A percentile compares a stretch with the other conserved stretches of the same genome.
phyloP scores from a whole-genome alignment of 2,329 filamentous ascomycete species.

The Ascochyta fabae region DNA sequence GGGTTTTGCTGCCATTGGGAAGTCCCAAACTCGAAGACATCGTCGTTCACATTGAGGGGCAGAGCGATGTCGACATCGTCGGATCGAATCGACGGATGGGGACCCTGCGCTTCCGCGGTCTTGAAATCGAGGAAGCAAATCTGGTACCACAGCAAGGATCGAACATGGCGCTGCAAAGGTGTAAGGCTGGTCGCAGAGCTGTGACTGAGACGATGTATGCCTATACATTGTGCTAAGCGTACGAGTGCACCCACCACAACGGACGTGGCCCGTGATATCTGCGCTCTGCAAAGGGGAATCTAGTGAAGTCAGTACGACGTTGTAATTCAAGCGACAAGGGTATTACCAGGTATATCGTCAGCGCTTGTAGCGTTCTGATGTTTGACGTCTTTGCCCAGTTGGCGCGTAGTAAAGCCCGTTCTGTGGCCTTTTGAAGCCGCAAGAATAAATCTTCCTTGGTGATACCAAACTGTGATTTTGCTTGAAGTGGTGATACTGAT shows the following conservation, averaged over 20 bases:
- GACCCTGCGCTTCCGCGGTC: conserved; percentile 48
- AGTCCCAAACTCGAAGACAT: conserved; percentile 47
- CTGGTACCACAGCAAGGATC: conserved; percentile 48
- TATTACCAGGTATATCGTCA: conserved; percentile 47
- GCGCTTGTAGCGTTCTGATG: conserved; percentile 46
- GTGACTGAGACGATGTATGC: conserved; percentile 46
- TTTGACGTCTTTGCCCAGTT: conserved; percentile 50
- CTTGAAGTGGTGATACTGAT: conserved; percentile 46
- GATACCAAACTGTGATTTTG: conserved; percentile 49
- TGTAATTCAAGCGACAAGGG: neutral
- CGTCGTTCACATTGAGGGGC: conserved; percentile 47
- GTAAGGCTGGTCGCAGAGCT: conserved; percentile 44
- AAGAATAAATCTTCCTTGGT: conserved; percentile 47
- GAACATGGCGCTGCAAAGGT: conserved; percentile 45
- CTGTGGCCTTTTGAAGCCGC: conserved; percentile 46
- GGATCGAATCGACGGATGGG: conserved; percentile 45
- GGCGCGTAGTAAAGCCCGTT: conserved; percentile 44
- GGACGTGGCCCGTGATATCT: conserved; percentile 48
- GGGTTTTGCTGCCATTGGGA: conserved; percentile 46
- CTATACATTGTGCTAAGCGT: conserved; percentile 48
- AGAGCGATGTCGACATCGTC: conserved; percentile 49
- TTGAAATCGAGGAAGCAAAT: conserved; percentile 50
- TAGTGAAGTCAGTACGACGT: conserved; percentile 21
- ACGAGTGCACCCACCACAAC: conserved; percentile 48
- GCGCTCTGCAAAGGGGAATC: conserved; percentile 48